Conservation (phyloP, 352 stramenopile species). For the Lagenidium sp. region DNA sequence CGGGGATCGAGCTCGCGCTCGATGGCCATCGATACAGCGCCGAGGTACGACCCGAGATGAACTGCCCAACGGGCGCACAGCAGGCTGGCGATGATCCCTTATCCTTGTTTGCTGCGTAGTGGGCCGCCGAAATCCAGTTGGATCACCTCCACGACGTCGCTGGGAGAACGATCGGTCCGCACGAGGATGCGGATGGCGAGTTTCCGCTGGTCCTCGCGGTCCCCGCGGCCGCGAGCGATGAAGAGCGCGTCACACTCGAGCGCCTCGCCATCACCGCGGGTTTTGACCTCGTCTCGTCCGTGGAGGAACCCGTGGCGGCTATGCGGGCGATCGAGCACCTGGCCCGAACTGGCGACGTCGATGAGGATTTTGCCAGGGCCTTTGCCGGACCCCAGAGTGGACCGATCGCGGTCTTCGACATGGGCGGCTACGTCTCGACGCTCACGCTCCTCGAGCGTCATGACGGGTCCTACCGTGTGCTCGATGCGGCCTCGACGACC, state of each 20-base stretch:
- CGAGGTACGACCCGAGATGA: slow-evolving; percentile 24
- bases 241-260: slow-evolving; percentile 28
- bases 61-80: no score
- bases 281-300: slow-evolving; percentile 42
- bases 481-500: slow-evolving; percentile 24
- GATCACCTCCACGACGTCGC: slow-evolving; percentile 39
- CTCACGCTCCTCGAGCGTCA: slow-evolving; percentile 35
- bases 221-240: slow-evolving; percentile 21
- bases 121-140: slow-evolving; percentile 48
- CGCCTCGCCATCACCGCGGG: slow-evolving; percentile 40
- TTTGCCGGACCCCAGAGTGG: slow-evolving; percentile 6
- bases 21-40: slow-evolving; percentile 50
- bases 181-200: slow-evolving; percentile 22
- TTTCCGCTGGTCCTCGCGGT: slow-evolving; percentile 46
- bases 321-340: slow-evolving; percentile 39
- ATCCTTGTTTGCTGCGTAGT: no score
- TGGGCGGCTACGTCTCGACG: slow-evolving; percentile 48
- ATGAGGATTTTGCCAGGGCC: slow-evolving; percentile 7
- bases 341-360: slow-evolving; percentile 19
- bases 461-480: slow-evolving; percentile 20
- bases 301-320: slow-evolving; percentile 58
- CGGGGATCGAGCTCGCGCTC: slow-evolving; percentile 25
- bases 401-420: slow-evolving; percentile 57
- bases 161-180: slow-evolving; percentile 27
- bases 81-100: no score